A percentile compares a stretch with the other conserved stretches of the same genome.
Conservation (phyloP, 2,329 filamentous ascomycete genomes). For the Botrytis cinerea region DNA sequence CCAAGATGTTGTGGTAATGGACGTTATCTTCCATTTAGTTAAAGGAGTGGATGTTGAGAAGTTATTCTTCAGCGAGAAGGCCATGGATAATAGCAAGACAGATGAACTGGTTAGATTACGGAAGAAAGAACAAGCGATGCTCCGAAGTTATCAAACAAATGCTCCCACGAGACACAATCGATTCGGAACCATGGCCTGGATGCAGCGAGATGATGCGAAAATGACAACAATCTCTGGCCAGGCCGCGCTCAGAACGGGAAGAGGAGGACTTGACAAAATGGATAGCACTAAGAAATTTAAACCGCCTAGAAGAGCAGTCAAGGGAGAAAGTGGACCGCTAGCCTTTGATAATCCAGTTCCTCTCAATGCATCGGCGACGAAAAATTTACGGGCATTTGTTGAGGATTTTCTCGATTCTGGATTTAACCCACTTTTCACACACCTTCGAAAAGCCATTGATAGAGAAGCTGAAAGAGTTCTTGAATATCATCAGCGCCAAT, state of each 20-base stretch:
- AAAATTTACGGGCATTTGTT: conserved; percentile 77
- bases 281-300: conserved; percentile 89
- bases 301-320: conserved; percentile 67
- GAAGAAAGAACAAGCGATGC: conserved; percentile 81
- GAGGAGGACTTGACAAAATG: conserved; percentile 80
- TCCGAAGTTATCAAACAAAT: conserved; percentile 72
- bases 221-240: conserved; percentile 87
- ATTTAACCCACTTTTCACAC: conserved; percentile 88
- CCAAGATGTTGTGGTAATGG: conserved; percentile 86
- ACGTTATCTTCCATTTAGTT: conserved; percentile 88
- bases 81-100: conserved; percentile 67
- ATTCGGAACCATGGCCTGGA: conserved; percentile 97
- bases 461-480: conserved; percentile 82
- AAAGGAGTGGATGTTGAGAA: conserved; percentile 85
- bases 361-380: conserved; percentile 72
- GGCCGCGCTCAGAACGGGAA: conserved; percentile 73
- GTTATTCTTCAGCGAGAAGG: conserved; percentile 79
- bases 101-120: conserved; percentile 75
- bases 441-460: conserved; percentile 86
- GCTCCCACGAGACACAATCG: conserved; percentile 87
- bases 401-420: conserved; percentile 93
- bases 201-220: conserved; percentile 82
- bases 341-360: conserved; percentile 75
- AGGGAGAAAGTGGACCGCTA: conserved; percentile 63
- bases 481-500: conserved; percentile 77